These are phyloP conservation scores for Babesia caballi DNA, from an alignment of 169 alveolate genomes.

Conservation along the genomic window DNA sequence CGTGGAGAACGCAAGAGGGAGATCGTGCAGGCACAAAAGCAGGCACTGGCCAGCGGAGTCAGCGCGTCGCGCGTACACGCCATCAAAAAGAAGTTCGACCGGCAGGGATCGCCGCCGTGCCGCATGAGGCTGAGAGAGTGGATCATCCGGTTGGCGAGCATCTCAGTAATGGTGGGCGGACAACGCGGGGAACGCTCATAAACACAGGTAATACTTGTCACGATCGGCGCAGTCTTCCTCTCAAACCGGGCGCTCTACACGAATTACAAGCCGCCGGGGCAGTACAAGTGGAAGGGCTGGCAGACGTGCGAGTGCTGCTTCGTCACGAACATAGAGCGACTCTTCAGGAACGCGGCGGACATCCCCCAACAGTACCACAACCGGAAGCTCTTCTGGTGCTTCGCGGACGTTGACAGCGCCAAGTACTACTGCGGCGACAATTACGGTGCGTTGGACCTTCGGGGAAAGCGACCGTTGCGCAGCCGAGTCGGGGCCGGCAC, in stretches of 20 bases:
- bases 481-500: not conserved
- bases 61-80: conserved; percentile 6
- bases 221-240: conserved; percentile 41
- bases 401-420: conserved; percentile 11
- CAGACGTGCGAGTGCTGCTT: conserved; percentile 70
- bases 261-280: conserved; percentile 69
- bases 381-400: conserved; percentile 45
- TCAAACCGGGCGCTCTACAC: conserved; percentile 53
- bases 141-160: conserved; percentile 56
- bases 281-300: conserved; percentile 64
- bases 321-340: conserved; percentile 2
- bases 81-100: conserved; percentile 60
- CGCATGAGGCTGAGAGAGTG: conserved; percentile 70
- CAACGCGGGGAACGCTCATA: no score
- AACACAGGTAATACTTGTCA: not conserved
- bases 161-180: conserved; percentile 43
- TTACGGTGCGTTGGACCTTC: conserved; percentile 3
- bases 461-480: not conserved
- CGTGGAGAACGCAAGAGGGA: conserved; percentile 60
- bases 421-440: conserved; percentile 26
- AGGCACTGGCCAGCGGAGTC: conserved; percentile 35
- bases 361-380: conserved; percentile 5
- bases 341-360: not conserved
- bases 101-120: conserved; percentile 70
- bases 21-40: conserved; percentile 43